These are phyloP conservation scores for Mortierella sp. DNA, from an alignment of 371 early-diverging fungal genomes.

Conservation along the genomic window DNA sequence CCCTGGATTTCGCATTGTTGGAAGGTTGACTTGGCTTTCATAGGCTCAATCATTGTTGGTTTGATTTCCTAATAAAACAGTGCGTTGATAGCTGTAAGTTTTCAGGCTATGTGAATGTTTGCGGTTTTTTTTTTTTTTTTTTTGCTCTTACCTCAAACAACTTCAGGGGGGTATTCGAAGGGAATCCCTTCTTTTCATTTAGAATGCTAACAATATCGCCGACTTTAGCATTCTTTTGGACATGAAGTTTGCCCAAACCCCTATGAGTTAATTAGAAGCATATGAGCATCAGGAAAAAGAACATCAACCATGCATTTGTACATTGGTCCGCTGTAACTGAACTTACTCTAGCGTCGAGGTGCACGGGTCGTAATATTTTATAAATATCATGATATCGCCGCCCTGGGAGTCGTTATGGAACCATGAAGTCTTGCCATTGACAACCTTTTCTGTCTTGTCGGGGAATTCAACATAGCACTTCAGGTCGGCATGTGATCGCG, in stretches of 20 bases:
- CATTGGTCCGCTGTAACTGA: neutral
- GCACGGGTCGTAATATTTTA: slow-evolving; percentile 89
- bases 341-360: slow-evolving; percentile 73
- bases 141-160: slow-evolving; percentile 75
- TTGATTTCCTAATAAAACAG: slow-evolving; percentile 79
- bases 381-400: slow-evolving; percentile 72
- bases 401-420: slow-evolving; percentile 55
- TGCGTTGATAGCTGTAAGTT: neutral
- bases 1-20: slow-evolving; percentile 83
- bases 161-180: slow-evolving; percentile 67
- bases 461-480: slow-evolving; percentile 70
- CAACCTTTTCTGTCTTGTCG: slow-evolving; percentile 26
- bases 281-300: neutral
- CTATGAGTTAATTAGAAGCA: slow-evolving; percentile 37
- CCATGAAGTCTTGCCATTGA: slow-evolving; percentile 31
- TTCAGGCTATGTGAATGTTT: neutral
- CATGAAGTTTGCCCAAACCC: slow-evolving; percentile 76
- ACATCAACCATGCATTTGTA: neutral
- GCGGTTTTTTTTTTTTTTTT: neutral
- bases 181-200: slow-evolving; percentile 66
- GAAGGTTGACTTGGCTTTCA: slow-evolving; percentile 78
- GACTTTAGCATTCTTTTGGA: slow-evolving; percentile 70
- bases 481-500: slow-evolving; percentile 59
- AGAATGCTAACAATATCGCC: slow-evolving; percentile 75
- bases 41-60: slow-evolving; percentile 86